Evolutionary conservation across 345 rosid species (phyloP), one percentile per base, ranked within the genome.

Genomic region (Cardamine resedifolia): DNA sequence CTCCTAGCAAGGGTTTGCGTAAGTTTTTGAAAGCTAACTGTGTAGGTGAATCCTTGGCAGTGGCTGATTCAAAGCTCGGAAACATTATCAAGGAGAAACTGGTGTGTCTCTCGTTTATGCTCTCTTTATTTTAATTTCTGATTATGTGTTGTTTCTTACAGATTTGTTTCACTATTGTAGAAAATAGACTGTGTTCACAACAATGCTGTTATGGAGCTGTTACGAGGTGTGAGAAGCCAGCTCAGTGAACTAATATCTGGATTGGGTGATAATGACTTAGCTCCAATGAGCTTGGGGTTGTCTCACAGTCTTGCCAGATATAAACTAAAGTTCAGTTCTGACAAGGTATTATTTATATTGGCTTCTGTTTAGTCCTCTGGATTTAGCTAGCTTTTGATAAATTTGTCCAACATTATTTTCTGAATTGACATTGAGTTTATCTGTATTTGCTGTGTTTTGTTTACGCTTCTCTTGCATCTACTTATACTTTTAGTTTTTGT

Each of bases 201-300:
- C 86, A 80, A 68, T 77, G 80, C 83, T 72, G 96, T 95, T 16
- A 90, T 95, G 99, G 99, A 91, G 84, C 78, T 91, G 75, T 74
- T 95, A 81, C 79, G 98, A 58, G 99, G 96, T 38, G 83, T 90
- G 26, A 85, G 99, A 77, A 84, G 87, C 69, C 99, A 91, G 84
- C 77, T 95, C 49, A 83, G 88, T 0, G 99, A 95, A 44, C 98
- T 95, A 50, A 86, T 95, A 14, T 52, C 92, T 66, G 99, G 96
- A 67, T 74, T 95, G 30, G 96, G 82, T 7, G 85, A 75, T 36
- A 88, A 86, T 51, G 99, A 95, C 75, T 74, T 95, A 73, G 96
- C 91, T 41, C 97, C 96, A 10, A 95, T 91, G 99, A 95, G 99
- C 63, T 78, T 90, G 81, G 99, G 96, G 73, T 84, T 95, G 63